These are phyloP conservation scores for Eimeria mitis DNA, from an alignment of 169 alveolate species.

Conservation along the genomic window DNA sequence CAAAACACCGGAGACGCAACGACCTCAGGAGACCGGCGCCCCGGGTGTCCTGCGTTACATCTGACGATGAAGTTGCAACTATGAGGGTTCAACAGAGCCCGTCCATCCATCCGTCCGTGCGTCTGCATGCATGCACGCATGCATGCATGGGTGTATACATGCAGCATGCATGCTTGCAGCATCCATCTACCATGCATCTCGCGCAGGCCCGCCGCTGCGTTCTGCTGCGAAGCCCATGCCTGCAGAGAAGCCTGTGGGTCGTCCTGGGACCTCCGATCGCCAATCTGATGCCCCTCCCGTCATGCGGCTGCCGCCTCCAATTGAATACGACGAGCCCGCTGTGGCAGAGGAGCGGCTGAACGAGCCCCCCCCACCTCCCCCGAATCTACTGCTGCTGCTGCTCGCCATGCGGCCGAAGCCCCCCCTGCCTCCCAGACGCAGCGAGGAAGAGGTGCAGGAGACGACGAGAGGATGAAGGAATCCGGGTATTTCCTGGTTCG, in stretches of 20 bases:
- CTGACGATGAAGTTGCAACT: background rate
- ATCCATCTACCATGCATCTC: conserved; percentile 1
- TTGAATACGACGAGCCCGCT: conserved; percentile 13
- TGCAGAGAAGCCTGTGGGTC: conserved; percentile 33
- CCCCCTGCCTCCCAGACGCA: conserved; percentile 63
- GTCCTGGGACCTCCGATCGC: conserved; percentile 16
- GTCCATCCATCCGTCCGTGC: background rate
- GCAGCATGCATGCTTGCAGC: background rate
- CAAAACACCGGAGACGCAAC: background rate
- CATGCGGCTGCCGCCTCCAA: conserved; percentile 35
- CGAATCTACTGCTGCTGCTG: conserved; percentile 37
- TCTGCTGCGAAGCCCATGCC: conserved; percentile 50
- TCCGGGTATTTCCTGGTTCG: conserved; percentile 86
- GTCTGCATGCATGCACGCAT: background rate
- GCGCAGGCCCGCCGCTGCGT: conserved; percentile 26
- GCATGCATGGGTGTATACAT: background rate
- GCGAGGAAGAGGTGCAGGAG: conserved; percentile 72
- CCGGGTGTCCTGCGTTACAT: background rate
- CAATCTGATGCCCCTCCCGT: conserved; percentile 22
- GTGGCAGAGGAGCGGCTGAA: conserved; percentile 1
- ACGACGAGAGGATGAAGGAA: conserved; percentile 85
- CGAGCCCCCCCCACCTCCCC: conserved; percentile 12
- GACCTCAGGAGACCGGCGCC: background rate
- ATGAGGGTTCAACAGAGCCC: background rate
- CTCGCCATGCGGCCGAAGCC: conserved; percentile 63